Evolutionary conservation across 371 early-diverging fungal genomes (phyloP).

Genomic region (Apophysomyces sp.): DNA sequence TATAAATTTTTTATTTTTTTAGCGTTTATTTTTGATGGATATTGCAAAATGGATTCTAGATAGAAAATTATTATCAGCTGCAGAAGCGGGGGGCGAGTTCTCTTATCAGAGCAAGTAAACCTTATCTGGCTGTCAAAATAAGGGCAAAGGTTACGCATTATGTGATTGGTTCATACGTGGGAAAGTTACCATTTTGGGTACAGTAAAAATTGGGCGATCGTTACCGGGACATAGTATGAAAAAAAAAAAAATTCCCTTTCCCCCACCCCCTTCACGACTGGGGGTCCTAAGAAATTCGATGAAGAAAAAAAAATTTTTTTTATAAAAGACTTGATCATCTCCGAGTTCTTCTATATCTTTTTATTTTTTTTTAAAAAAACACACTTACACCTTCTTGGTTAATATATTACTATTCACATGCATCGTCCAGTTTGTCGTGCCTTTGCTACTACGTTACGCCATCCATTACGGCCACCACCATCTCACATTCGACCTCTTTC

Average conservation of each 20-base stretch:
- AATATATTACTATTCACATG: constrained; percentile 1
- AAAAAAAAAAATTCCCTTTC: constrained; percentile 4
- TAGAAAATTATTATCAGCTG: constrained; percentile 1
- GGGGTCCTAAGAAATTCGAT: not conserved
- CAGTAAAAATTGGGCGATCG: not conserved
- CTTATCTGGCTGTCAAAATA: constrained; percentile 2
- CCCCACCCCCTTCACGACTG: constrained; percentile 5
- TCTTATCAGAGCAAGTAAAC: not conserved
- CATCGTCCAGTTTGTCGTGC: constrained; percentile 9
- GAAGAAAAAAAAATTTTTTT: not conserved
- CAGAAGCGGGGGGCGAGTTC: not conserved
- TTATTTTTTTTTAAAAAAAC: constrained; percentile 3
- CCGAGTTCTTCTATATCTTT: not conserved
- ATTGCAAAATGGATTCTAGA: not conserved
- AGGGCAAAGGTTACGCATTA: not conserved
- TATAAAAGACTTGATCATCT: not conserved
- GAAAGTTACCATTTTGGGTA: constrained; percentile 12
- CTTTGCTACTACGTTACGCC: constrained; percentile 1
- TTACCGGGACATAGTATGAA: constrained; percentile 2
- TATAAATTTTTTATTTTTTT: not conserved
- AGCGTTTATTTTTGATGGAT: not conserved
- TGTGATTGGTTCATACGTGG: constrained; percentile 22
- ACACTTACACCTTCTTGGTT: not conserved
- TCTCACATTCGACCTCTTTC: not conserved
- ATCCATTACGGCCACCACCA: constrained; percentile 5